These are phyloP conservation scores for Claviceps citrina DNA, from an alignment of 2,329 filamentous ascomycete species.

Conservation along the genomic window DNA sequence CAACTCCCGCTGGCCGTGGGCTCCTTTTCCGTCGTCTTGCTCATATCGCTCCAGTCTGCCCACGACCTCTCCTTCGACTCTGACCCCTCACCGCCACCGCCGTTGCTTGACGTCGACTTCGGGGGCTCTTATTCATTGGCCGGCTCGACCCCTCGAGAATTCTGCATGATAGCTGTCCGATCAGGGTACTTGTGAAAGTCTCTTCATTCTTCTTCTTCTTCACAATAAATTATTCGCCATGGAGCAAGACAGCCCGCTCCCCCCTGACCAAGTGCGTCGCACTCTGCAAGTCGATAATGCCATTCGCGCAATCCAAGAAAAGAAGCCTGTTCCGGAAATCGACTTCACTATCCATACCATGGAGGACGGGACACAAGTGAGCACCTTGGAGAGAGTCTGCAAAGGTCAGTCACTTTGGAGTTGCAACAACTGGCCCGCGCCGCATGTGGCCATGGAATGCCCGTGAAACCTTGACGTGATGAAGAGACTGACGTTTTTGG, in stretches of 20 bases:
- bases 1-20: conserved; percentile 8
- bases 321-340: conserved; percentile 92
- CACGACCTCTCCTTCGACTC: neutral
- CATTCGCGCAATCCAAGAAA: conserved; percentile 80
- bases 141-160: conserved; percentile 1
- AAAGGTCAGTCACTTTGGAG: conserved; percentile 66
- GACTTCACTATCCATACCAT: conserved; percentile 97
- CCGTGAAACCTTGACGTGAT: neutral
- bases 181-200: neutral
- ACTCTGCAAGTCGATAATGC: conserved; percentile 67
- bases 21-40: neutral
- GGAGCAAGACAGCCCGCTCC: conserved; percentile 30
- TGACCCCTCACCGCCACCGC: conserved; percentile 6
- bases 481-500: conserved; percentile 6
- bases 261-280: conserved; percentile 29
- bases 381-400: conserved; percentile 87
- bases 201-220: neutral
- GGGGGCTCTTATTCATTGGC: conserved; percentile 6
- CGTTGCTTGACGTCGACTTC: conserved; percentile 13
- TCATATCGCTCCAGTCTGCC: neutral
- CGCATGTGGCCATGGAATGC: too few relatives aligned
- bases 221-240: conserved; percentile 18
- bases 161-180: neutral
- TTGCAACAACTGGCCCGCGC: neutral
- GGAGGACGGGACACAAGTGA: conserved; percentile 94